A percentile compares a stretch with the other conserved stretches of the same genome.
Evolutionary conservation across 352 stramenopile genomes (phyloP).

Genomic region (Halophytophthora polymorphica): DNA sequence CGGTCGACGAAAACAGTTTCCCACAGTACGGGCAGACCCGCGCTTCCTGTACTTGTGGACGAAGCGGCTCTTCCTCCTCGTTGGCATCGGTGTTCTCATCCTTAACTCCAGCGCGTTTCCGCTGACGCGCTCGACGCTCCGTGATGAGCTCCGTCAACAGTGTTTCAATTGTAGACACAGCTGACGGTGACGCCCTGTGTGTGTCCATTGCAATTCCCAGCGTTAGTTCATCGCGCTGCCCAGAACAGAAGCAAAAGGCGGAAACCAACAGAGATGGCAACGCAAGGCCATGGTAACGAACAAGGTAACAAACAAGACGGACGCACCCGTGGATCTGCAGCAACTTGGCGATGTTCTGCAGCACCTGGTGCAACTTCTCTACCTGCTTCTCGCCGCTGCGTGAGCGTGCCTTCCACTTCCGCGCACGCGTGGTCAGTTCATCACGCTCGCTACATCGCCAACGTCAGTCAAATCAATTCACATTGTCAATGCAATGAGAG

Average conservation of each 20-base stretch:
- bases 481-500: background rate
- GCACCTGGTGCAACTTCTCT: conserved; percentile 73
- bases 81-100: conserved; percentile 6
- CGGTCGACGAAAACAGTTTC: conserved; percentile 62
- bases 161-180: conserved; percentile 54
- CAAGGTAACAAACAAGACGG: background rate
- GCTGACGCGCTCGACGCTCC: conserved; percentile 23
- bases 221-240: too few relatives aligned
- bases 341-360: conserved; percentile 72
- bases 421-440: conserved; percentile 24
- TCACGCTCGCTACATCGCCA: conserved; percentile 35
- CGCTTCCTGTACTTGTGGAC: conserved; percentile 36
- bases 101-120: conserved; percentile 2
- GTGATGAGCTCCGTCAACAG: conserved; percentile 45
- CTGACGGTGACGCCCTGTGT: conserved; percentile 54
- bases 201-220: too few relatives aligned
- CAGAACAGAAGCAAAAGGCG: too few relatives aligned
- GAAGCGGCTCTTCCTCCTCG: background rate
- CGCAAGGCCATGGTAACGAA: background rate
- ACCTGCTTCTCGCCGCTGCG: conserved; percentile 52
- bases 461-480: background rate
- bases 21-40: conserved; percentile 58
- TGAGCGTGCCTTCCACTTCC: conserved; percentile 56
- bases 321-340: conserved; percentile 64
- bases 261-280: background rate